Conservation (phyloP, 371 early-diverging fungal genomes). For the Mortierella sp. region DNA sequence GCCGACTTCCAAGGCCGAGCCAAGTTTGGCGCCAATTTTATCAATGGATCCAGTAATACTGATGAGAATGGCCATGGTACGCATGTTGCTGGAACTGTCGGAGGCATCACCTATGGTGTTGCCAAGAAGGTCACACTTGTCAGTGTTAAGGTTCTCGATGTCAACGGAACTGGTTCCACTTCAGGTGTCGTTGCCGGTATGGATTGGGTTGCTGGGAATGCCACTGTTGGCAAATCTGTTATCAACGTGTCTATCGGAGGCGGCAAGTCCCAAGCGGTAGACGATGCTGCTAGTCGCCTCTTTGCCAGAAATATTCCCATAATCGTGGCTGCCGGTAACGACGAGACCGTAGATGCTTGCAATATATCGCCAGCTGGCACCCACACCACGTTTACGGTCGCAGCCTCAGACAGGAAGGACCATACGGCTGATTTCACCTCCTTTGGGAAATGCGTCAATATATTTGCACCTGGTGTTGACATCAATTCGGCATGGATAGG, state of each 20-base stretch:
- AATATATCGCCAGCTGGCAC: slow-evolving; percentile 83
- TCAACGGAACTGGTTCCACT: slow-evolving; percentile 61
- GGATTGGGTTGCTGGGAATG: slow-evolving; percentile 65
- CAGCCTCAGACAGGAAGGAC: slow-evolving; percentile 76
- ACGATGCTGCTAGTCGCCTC: slow-evolving; percentile 74
- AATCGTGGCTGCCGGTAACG: slow-evolving; percentile 93
- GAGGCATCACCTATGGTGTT: slow-evolving; percentile 67
- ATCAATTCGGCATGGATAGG: slow-evolving; percentile 40
- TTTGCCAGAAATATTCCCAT: slow-evolving; percentile 56
- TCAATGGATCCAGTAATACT: slow-evolving; percentile 39
- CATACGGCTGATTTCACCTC: slow-evolving; percentile 75
- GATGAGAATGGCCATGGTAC: slow-evolving; percentile 72
- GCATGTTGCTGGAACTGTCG: slow-evolving; percentile 75
- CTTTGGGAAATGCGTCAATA: slow-evolving; percentile 43
- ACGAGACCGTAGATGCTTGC: slow-evolving; percentile 78
- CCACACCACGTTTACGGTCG: slow-evolving; percentile 84
- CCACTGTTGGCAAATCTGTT: slow-evolving; percentile 52
- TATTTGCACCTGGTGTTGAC: slow-evolving; percentile 50
- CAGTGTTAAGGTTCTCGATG: slow-evolving; percentile 72
- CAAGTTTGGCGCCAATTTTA: slow-evolving; percentile 50
- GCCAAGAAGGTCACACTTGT: slow-evolving; percentile 68
- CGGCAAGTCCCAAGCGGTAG: slow-evolving; percentile 69
- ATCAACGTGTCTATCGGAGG: slow-evolving; percentile 68
- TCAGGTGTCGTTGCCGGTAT: slow-evolving; percentile 75
- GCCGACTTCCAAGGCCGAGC: slow-evolving; percentile 63